Conservation (phyloP, 768 basidiomycete genomes). For the Termitomyces bulborhizus region DNA sequence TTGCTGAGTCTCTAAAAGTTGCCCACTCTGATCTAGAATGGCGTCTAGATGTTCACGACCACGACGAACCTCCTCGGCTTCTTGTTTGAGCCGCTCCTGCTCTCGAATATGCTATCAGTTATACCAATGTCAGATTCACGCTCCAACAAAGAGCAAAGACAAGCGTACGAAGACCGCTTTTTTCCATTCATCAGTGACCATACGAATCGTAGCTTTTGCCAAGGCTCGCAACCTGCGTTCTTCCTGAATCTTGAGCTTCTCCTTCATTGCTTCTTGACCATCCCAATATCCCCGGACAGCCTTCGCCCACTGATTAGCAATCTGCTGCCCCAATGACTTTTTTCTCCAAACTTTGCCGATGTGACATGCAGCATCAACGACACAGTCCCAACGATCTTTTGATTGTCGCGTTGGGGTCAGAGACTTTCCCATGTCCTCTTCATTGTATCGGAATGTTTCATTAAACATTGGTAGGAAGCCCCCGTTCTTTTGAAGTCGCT, state of each 20-base stretch:
- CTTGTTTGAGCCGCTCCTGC: conserved; percentile 51
- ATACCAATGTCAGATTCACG: background rate
- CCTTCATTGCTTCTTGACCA: conserved; percentile 52
- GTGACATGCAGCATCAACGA: conserved; percentile 41
- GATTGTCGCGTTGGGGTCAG: conserved; percentile 26
- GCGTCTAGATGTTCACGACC: conserved; percentile 87
- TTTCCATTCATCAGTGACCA: conserved; percentile 80
- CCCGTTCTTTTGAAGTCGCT: conserved; percentile 27
- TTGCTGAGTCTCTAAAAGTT: conserved; percentile 80
- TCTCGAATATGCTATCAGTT: conserved; percentile 62
- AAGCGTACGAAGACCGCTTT: conserved; percentile 73
- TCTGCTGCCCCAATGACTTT: conserved; percentile 28
- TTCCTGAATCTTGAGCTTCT: conserved; percentile 50
- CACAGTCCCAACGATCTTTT: conserved; percentile 52
- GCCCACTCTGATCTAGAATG: conserved; percentile 84
- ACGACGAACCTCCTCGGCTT: conserved; percentile 71
- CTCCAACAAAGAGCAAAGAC: background rate
- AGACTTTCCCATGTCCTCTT: conserved; percentile 18
- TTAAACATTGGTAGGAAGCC: conserved; percentile 34
- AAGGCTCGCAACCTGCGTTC: conserved; percentile 60
- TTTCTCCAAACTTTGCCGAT: conserved; percentile 20
- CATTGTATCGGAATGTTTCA: conserved; percentile 23
- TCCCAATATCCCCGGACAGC: conserved; percentile 77
- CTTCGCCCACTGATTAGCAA: conserved; percentile 52
- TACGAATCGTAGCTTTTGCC: conserved; percentile 66